Evolutionary conservation across 1,139 yeast species (phyloP).

Genomic region (Hyphopichia wangnamkhiaoensis): DNA sequence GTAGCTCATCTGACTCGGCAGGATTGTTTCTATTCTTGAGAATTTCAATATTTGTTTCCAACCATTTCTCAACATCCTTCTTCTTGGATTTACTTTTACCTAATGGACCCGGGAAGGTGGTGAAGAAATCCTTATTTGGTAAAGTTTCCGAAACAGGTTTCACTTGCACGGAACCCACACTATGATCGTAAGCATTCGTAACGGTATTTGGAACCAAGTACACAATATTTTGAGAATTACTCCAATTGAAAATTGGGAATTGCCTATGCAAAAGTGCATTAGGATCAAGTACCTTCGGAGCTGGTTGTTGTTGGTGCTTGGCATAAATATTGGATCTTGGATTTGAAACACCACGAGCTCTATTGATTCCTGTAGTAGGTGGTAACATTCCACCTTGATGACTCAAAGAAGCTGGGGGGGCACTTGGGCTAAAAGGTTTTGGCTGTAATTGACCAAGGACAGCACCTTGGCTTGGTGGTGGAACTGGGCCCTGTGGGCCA

Average conservation of each 20-base stretch:
- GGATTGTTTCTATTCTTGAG: slow-evolving; percentile 7
- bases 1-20: slow-evolving; percentile 22
- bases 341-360: slow-evolving; percentile 32
- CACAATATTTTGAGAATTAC: slow-evolving; percentile 38
- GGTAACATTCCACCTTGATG: not conserved
- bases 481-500: slow-evolving; percentile 1
- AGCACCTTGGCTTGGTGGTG: slow-evolving; percentile 4
- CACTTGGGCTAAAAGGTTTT: slow-evolving; percentile 7
- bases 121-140: slow-evolving; percentile 19
- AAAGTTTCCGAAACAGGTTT: slow-evolving; percentile 18
- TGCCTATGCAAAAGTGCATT: slow-evolving; percentile 52
- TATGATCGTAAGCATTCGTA: slow-evolving; percentile 14
- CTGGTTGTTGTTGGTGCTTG: slow-evolving; percentile 13
- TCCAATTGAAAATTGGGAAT: slow-evolving; percentile 80
- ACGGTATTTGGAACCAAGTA: slow-evolving; percentile 27
- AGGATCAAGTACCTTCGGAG: slow-evolving; percentile 33
- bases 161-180: slow-evolving; percentile 17
- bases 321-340: slow-evolving; percentile 27
- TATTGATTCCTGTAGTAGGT: not conserved
- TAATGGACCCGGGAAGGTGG: slow-evolving; percentile 65
- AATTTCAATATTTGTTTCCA: slow-evolving; percentile 25
- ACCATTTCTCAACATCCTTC: slow-evolving; percentile 69
- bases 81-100: slow-evolving; percentile 54
- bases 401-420: slow-evolving; percentile 8
- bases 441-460: slow-evolving; percentile 6